A percentile compares a stretch with the other conserved stretches of the same genome.
Evolutionary conservation across 352 stramenopile genomes (phyloP).

Genomic region (Thalassiosira mediterranea): DNA sequence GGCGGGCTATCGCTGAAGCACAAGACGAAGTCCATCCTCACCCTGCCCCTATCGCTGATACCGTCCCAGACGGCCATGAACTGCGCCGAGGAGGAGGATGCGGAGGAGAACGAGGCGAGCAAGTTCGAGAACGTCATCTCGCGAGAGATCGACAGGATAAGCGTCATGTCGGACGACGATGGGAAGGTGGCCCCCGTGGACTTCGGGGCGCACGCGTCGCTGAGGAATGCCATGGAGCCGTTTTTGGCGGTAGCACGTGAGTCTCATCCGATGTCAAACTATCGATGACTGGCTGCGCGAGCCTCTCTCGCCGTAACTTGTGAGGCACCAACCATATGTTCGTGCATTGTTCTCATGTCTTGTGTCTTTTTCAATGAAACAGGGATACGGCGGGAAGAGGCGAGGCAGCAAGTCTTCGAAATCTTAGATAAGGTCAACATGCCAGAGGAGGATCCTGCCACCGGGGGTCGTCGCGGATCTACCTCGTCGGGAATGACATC

Average conservation of each 20-base stretch:
- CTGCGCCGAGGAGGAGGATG: conserved; percentile 29
- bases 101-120: neutral
- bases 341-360: neutral
- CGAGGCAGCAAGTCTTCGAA: conserved; percentile 38
- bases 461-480: conserved; percentile 7
- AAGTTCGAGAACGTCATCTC: conserved; percentile 42
- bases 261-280: conserved; percentile 8
- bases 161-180: conserved; percentile 9
- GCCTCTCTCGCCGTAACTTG: too few species aligned
- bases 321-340: too few species aligned
- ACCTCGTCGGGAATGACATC: conserved; percentile 18
- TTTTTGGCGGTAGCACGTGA: conserved; percentile 53
- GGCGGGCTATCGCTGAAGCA: conserved; percentile 43
- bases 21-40: conserved; percentile 50
- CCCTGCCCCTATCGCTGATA: conserved; percentile 41
- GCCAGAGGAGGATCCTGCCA: conserved; percentile 4
- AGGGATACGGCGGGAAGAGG: conserved; percentile 48
- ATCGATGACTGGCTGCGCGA: too few species aligned
- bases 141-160: conserved; percentile 25
- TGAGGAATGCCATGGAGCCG: conserved; percentile 54
- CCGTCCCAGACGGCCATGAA: conserved; percentile 38
- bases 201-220: conserved; percentile 23
- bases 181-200: conserved; percentile 24
- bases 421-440: conserved; percentile 34
- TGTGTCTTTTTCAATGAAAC: conserved; percentile 2